Base-by-base conservation (phyloP, 2,329 filamentous ascomycete species). In the Verruconis gallopava region DNA sequence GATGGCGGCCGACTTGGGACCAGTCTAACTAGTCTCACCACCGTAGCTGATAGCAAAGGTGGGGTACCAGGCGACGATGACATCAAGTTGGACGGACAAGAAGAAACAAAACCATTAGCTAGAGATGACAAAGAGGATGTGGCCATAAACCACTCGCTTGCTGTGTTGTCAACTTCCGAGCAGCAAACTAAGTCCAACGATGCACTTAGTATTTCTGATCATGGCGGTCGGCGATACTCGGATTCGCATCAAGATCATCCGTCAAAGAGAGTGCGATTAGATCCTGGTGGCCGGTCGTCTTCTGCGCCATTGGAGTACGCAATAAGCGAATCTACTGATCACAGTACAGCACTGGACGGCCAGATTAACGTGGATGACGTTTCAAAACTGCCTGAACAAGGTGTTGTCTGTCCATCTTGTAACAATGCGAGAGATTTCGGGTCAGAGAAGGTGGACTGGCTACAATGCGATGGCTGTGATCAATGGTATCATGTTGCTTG, bases 401-500 rank as follows among this genome's bases (percentile, higher is more conserved):
- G 66, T 51, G 65, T 63, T 11, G 58, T 69, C 5, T 79, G 75
- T 52, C 71, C 71, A 22, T 66, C 68, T 19, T 80, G 75, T 53
- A 66, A 71, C 32, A 30, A 30, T 30, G 25, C 25, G 6, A 30
- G 9, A 9, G 25, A 30, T 9, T 66, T 71, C 43, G 62, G 69
- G 36, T 67, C 73, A 15, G 66, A 70, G 39, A 63, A 67, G 45
- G 71, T 78, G 48, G 66, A 72, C 42, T 81, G 77, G 77, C 77
- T 81, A 47, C 72, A 71, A 33, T 81, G 77, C 53, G 76, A 81
- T 55, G 76, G 74, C 19, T 81, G 77, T 59, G 77, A 79, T 52
- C 67, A 67, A 44, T 81, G 77, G 77, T 79, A 75, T 52, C 77
- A 81, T 58, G 75, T 75, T 46, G 69, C 74, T 41, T 81, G 77